Base-by-base conservation (phyloP, 495 filamentous ascomycete genomes). In the Hypomontagnella submonticulosa region DNA sequence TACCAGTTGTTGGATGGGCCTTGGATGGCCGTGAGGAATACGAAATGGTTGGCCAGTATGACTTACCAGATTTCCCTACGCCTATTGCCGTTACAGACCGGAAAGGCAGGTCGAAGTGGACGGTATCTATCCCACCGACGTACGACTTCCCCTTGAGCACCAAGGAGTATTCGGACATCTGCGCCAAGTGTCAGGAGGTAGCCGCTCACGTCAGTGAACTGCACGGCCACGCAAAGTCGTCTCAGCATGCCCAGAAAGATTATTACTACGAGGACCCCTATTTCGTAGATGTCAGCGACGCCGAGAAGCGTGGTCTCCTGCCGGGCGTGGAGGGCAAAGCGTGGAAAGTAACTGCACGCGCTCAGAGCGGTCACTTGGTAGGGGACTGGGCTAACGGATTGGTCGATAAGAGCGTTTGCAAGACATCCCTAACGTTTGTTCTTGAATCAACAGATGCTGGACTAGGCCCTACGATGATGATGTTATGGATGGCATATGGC, bases 401-500 rank as follows among this genome's bases (percentile, higher is more conserved):
- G n/a, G 69, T 74, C 18, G 72, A 76, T n/a, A 77, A 72, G 38
- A 73, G 75, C 4, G 76, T 88, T 6, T 93, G 90, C 72, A 79
- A 86, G 52, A 84, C 75, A 53, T 90, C 82, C 54, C 73, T 93
- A 59, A 93, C 89, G 0, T 92, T 88, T 63, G 80, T 89, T 6
- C 77, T 93, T 62, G 88, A 91, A 68, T 84, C 88, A 10, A 60
- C 75, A 4, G 86, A 90, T 58, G 87, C 87, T 3, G 90, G 89
- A 10, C 73, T 93, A 3, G 90, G 90, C 6, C 86, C 82, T 34
- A 83, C 88, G 0, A 70, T 93, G 57, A 80, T 93, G 80, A 82
- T 87, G 71, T 63, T 93, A 34, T 93, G 90, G 89, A 87, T 85
- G 61, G 86, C 90, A 18, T 93, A 92, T 62, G 90, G 89, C 9